Evolutionary conservation across 2,329 filamentous ascomycete species (phyloP).

Genomic region (Aspergillus amoenus): DNA sequence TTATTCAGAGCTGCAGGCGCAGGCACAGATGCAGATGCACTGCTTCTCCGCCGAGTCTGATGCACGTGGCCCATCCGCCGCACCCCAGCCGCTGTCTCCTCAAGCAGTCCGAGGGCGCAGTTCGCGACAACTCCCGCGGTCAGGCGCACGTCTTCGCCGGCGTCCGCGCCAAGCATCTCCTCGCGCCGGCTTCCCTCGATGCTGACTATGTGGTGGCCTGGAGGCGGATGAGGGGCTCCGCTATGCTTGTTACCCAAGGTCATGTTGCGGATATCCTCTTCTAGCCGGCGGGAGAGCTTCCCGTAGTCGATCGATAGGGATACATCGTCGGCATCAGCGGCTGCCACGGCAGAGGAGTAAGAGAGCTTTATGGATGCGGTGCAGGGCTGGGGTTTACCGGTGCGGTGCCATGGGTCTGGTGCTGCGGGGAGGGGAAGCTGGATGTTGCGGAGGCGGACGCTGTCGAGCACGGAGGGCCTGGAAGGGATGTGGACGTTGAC

Average conservation of each 20-base stretch:
- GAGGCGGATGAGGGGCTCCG: constrained; percentile 7
- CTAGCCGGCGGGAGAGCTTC: constrained; percentile 45
- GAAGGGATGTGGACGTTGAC: constrained; percentile 32
- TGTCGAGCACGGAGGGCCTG: constrained; percentile 36
- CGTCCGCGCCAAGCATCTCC: constrained; percentile 28
- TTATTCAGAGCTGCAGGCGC: constrained; percentile 9
- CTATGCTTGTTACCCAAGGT: constrained; percentile 17
- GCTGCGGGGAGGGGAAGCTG: constrained; percentile 44
- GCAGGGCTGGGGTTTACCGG: constrained; percentile 46
- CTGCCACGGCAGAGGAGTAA: constrained; percentile 41
- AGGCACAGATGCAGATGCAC: constrained; percentile 14
- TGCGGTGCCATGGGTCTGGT: constrained; percentile 48
- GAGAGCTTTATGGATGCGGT: constrained; percentile 44
- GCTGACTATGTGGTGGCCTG: constrained; percentile 26
- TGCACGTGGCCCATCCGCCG: constrained; percentile 34
- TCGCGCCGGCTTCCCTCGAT: constrained; percentile 28
- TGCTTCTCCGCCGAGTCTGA: constrained; percentile 26
- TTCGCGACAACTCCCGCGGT: constrained; percentile 36
- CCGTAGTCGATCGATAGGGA: constrained; percentile 49
- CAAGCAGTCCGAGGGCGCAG: constrained; percentile 34
- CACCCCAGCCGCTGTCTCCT: constrained; percentile 38
- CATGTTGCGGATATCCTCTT: constrained; percentile 33
- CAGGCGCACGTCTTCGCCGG: constrained; percentile 37
- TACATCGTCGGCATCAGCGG: constrained; percentile 46
- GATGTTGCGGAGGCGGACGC: constrained; percentile 44